These are phyloP conservation scores for Geranium incanum DNA, from an alignment of 441 rosid species.

Conservation along the genomic window DNA sequence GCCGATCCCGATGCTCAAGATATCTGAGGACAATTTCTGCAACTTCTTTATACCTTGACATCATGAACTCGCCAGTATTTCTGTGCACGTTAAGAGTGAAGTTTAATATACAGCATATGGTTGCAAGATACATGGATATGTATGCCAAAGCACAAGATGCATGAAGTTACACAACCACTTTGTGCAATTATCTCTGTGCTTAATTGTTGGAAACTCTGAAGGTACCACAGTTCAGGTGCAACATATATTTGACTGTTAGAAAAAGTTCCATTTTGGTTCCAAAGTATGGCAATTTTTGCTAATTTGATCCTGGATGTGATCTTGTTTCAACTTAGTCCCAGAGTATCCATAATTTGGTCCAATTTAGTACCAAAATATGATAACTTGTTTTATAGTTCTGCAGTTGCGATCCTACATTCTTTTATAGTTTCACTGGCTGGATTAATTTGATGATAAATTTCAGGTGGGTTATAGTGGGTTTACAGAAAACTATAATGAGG, in stretches of 20 bases:
- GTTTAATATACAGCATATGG: constrained; percentile 6
- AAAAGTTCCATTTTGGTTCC: too few relatives aligned
- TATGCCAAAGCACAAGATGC: background rate
- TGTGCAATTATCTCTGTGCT: too few relatives aligned
- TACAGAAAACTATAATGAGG: background rate
- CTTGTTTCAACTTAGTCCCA: too few relatives aligned
- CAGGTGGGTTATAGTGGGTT: background rate
- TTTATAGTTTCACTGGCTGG: background rate
- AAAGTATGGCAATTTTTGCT: too few relatives aligned
- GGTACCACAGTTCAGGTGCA: background rate
- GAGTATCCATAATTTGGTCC: too few relatives aligned
- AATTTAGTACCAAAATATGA: too few relatives aligned
- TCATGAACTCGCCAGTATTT: constrained; percentile 99
- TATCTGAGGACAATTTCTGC: constrained; percentile 96
- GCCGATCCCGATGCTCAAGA: constrained; percentile 88
- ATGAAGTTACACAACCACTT: background rate
- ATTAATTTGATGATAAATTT: too few relatives aligned
- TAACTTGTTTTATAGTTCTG: background rate
- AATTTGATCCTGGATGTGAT: too few relatives aligned
- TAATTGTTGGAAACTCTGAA: background rate
- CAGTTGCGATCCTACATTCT: background rate
- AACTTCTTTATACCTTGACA: constrained; percentile 98
- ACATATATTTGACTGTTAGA: too few relatives aligned
- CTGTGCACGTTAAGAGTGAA: constrained; percentile 39
- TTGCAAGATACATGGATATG: background rate